Evolutionary conservation across 2,329 filamentous ascomycete species (phyloP).

Genomic region (Arthrobotrys megalospora): DNA sequence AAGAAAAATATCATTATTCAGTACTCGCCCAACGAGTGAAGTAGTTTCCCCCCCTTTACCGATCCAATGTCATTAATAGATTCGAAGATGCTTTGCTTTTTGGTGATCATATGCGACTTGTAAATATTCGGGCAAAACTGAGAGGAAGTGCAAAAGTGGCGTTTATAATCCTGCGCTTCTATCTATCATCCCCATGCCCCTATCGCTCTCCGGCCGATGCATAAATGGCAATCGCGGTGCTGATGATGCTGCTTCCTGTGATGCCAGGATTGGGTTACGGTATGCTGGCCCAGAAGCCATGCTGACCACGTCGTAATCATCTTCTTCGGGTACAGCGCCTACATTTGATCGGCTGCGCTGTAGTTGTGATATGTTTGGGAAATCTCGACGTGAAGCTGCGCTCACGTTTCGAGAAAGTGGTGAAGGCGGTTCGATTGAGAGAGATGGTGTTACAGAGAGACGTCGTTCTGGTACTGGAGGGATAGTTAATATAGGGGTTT

Average conservation of each 20-base stretch:
- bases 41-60: background rate
- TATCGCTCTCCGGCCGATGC: conserved; percentile 18
- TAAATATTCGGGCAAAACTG: background rate
- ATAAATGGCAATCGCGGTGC: conserved; percentile 51
- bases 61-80: conserved; percentile 7
- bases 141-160: background rate
- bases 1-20: conserved; percentile 3
- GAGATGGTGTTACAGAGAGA: conserved; percentile 27
- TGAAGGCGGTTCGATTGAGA: conserved; percentile 45
- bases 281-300: conserved; percentile 48
- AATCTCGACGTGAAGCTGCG: conserved; percentile 43
- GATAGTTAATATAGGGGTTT: conserved; percentile 19
- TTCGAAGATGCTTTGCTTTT: background rate
- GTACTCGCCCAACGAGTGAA: conserved; percentile 14
- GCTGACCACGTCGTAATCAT: conserved; percentile 50
- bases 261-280: conserved; percentile 24
- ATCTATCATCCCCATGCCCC: conserved; percentile 7
- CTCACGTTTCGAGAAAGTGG: conserved; percentile 57
- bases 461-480: conserved; percentile 37
- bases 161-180: conserved; percentile 39
- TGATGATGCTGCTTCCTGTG: conserved; percentile 36
- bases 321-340: conserved; percentile 43
- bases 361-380: conserved; percentile 46
- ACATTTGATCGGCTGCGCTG: conserved; percentile 30
- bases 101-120: background rate